Percentiles rank a stretch among this genome's conserved stretches.
phyloP scores from a whole-genome alignment of 352 stramenopile genomes.

The Ophiocytium majus region DNA sequence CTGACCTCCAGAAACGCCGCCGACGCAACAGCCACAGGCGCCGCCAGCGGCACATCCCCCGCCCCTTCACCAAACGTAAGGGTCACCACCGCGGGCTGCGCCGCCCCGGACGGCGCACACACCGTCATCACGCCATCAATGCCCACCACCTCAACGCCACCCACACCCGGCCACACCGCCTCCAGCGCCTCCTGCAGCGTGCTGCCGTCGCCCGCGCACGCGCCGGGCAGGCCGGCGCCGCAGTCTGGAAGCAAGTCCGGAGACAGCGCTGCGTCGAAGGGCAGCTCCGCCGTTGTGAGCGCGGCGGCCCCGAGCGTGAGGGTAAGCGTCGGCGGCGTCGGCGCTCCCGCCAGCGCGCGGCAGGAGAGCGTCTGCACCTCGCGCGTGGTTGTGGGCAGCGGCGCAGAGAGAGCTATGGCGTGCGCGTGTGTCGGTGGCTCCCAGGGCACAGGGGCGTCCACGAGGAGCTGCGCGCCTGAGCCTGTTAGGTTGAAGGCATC shows the following conservation, averaged over 20 bases:
- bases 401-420: slow-evolving; percentile 28
- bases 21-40: background rate
- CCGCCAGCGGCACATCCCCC: background rate
- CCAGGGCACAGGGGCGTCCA: slow-evolving; percentile 11
- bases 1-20: no score
- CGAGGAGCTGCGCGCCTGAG: slow-evolving; percentile 19
- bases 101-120: background rate
- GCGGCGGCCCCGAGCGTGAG: background rate
- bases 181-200: slow-evolving; percentile 44
- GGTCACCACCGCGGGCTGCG: background rate
- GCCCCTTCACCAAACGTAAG: slow-evolving; percentile 22
- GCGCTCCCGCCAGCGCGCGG: background rate
- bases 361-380: slow-evolving; percentile 35
- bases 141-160: slow-evolving; percentile 17
- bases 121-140: background rate
- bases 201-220: slow-evolving; percentile 38
- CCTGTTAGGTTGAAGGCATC: no score
- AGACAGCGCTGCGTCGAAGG: slow-evolving; percentile 24
- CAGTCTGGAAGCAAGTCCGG: slow-evolving; percentile 35
- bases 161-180: slow-evolving; percentile 33
- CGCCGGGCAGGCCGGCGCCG: slow-evolving; percentile 20
- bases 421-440: slow-evolving; percentile 27
- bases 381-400: slow-evolving; percentile 18
- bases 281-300: slow-evolving; percentile 12
- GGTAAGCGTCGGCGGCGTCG: slow-evolving; percentile 14